A percentile compares a stretch with the other conserved stretches of the same genome.
Conservation (phyloP, 176 grass and related monocot genomes). For the Dactylis glomerata region DNA sequence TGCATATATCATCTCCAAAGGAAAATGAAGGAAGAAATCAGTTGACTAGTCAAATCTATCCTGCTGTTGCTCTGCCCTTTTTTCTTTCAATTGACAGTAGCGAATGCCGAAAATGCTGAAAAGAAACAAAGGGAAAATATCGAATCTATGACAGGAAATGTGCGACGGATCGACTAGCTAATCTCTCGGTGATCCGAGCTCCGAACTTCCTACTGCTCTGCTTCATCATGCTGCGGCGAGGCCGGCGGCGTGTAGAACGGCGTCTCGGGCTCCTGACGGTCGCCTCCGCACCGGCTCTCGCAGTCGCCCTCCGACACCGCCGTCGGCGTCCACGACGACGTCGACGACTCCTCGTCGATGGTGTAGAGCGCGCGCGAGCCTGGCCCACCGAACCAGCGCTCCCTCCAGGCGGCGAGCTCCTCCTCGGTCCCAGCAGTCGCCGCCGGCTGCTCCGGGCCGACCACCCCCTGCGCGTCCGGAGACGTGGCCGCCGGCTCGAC, state of each 20-base stretch:
- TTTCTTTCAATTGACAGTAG: too few relatives aligned
- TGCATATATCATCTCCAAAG: background rate
- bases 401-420: background rate
- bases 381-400: background rate
- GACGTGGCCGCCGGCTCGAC: conserved; percentile 15
- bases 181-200: background rate
- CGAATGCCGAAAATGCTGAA: too few relatives aligned
- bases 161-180: background rate
- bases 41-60: background rate
- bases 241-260: conserved; percentile 43
- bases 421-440: background rate
- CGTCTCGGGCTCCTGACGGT: conserved; percentile 12
- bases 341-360: conserved; percentile 29
- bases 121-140: background rate
- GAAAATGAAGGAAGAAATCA: background rate
- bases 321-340: background rate
- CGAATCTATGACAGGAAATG: background rate
- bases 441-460: background rate
- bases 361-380: conserved; percentile 39
- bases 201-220: background rate
- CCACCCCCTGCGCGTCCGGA: background rate
- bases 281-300: background rate
- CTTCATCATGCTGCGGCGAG: conserved; percentile 19
- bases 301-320: background rate
- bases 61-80: background rate